These are phyloP conservation scores for Gymnopilus dilepis DNA, from an alignment of 768 basidiomycete genomes.

Conservation along the genomic window DNA sequence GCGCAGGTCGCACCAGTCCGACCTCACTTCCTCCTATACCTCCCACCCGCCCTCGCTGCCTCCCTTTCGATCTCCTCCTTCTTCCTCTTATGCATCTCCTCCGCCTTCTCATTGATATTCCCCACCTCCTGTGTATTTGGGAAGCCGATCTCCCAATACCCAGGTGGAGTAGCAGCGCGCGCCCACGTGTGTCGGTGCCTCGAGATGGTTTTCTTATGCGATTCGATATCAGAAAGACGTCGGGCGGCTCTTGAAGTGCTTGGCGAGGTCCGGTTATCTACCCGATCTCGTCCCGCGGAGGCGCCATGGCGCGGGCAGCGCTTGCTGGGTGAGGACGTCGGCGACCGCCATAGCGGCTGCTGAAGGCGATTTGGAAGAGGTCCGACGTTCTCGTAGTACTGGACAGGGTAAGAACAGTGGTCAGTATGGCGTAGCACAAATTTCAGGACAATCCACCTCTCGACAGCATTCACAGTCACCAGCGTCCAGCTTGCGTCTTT, in stretches of 20 bases:
- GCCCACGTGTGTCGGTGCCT: slow-evolving; percentile 77
- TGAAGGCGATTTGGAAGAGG: slow-evolving; percentile 69
- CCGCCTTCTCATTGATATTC: slow-evolving; percentile 76
- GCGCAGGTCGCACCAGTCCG: neutral
- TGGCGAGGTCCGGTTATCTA: slow-evolving; percentile 14
- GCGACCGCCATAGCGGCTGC: slow-evolving; percentile 79
- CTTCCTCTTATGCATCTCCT: slow-evolving; percentile 74
- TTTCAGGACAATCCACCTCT: slow-evolving; percentile 49
- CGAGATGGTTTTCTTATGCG: slow-evolving; percentile 75
- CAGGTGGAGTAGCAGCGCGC: slow-evolving; percentile 77
- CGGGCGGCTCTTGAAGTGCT: slow-evolving; percentile 9
- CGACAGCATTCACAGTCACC: slow-evolving; percentile 85
- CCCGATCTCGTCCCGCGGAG: slow-evolving; percentile 3
- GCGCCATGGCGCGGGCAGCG: slow-evolving; percentile 32
- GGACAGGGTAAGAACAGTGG: neutral
- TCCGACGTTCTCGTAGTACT: slow-evolving; percentile 85
- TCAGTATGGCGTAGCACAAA: slow-evolving; percentile 1
- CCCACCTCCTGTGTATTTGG: slow-evolving; percentile 83
- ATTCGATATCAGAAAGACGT: slow-evolving; percentile 38
- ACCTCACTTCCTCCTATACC: slow-evolving; percentile 39
- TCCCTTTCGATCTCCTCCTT: slow-evolving; percentile 61
- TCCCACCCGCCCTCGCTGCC: slow-evolving; percentile 51
- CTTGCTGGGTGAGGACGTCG: slow-evolving; percentile 41
- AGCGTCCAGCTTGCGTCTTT: slow-evolving; percentile 69
- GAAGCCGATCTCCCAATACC: slow-evolving; percentile 91